A percentile compares a stretch with the other conserved stretches of the same genome.
Conservation (phyloP, 164 flowering plant genomes). For the Euptelea pleiosperma region DNA sequence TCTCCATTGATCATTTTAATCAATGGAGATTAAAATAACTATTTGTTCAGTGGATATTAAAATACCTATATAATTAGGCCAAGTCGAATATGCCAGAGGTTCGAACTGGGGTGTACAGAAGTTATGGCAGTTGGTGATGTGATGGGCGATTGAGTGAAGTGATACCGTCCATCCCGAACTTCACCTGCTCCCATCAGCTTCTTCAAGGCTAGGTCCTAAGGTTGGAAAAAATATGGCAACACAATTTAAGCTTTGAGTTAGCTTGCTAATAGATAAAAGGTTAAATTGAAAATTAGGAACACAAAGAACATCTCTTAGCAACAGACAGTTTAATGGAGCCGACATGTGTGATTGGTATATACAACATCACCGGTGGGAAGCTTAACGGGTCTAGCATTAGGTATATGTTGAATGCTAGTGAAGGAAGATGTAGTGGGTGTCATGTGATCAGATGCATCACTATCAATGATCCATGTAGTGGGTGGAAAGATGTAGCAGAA, state of each 20-base stretch:
- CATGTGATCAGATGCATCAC: neutral
- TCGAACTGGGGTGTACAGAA: too few relatives aligned
- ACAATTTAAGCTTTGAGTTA: neutral
- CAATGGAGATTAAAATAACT: too few relatives aligned
- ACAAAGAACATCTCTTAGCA: neutral
- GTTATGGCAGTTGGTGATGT: too few relatives aligned
- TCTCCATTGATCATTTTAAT: too few relatives aligned
- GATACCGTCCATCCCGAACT: too few relatives aligned
- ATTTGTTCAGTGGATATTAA: too few relatives aligned
- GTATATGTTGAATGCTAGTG: neutral
- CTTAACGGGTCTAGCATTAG: neutral
- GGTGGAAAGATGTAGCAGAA: neutral
- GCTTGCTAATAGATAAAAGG: neutral
- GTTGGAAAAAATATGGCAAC: too few relatives aligned
- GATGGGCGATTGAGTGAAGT: too few relatives aligned
- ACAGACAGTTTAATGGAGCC: neutral
- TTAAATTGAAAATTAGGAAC: neutral
- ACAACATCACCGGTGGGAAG: neutral
- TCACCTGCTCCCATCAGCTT: too few relatives aligned
- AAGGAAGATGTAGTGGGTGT: neutral
- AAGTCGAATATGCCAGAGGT: too few relatives aligned
- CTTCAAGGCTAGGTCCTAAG: too few relatives aligned
- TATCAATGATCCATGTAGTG: neutral
- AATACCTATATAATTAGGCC: too few relatives aligned
- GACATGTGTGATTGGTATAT: neutral